A percentile compares a stretch with the other conserved stretches of the same genome.
These are phyloP conservation scores for Funneliformis mosseae DNA, from an alignment of 192 early-diverging fungal genomes.

Conservation along the genomic window DNA sequence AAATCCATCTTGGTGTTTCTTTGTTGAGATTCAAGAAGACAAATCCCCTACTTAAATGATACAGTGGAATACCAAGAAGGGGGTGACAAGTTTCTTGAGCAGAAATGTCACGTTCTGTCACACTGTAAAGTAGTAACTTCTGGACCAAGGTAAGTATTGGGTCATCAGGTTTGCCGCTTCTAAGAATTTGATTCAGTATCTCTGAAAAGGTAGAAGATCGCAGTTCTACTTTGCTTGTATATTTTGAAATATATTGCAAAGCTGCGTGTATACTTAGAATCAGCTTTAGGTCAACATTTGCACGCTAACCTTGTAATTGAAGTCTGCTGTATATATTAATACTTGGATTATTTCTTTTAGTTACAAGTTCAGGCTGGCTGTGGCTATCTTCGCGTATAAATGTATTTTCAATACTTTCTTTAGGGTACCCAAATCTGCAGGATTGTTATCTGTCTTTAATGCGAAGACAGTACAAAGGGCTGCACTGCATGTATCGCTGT, in stretches of 20 bases:
- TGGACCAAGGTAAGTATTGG: not conserved
- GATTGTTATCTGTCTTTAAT: not conserved
- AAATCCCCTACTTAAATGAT: not conserved
- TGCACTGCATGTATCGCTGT: no score
- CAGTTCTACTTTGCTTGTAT: not conserved
- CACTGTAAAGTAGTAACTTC: not conserved
- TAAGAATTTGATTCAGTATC: not conserved
- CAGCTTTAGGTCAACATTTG: no score
- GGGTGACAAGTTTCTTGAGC: not conserved
- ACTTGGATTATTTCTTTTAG: not conserved
- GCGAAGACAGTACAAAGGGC: not conserved
- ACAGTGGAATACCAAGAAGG: conserved; percentile 6
- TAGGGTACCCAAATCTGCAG: conserved; percentile 4
- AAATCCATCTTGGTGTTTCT: conserved; percentile 9
- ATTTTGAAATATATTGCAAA: no score
- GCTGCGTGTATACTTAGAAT: no score
- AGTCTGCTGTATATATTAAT: not conserved
- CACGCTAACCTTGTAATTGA: no score
- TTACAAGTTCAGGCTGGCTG: not conserved
- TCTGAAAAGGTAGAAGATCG: no score
- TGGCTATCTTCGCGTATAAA: not conserved
- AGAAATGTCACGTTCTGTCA: not conserved
- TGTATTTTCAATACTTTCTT: no score
- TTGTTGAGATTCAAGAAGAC: no score
- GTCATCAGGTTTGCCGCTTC: not conserved